phyloP scores from a whole-genome alignment of 139 green algal genomes.

The Edaphochlamys debaryana region DNA sequence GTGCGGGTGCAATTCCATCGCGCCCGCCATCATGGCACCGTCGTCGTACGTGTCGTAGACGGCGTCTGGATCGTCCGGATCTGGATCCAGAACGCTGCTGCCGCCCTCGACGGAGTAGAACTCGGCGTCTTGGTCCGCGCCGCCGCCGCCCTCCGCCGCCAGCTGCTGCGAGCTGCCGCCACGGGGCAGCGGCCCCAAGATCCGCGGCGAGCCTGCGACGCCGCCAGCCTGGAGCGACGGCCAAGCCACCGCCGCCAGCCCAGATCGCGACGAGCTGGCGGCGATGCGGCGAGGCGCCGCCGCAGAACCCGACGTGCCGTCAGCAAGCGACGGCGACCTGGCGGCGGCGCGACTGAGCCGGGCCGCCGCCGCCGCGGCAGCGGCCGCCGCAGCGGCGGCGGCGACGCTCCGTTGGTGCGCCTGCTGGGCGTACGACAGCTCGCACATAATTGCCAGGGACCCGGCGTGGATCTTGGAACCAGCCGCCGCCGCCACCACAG shows the following conservation, averaged over 20 bases:
- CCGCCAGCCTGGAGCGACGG: too few species aligned
- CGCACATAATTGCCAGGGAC: conserved; percentile 13
- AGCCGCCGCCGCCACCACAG: not conserved
- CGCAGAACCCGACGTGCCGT: too few species aligned
- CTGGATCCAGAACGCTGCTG: conserved; percentile 9
- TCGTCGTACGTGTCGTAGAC: too few species aligned
- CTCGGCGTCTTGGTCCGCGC: conserved; percentile 35
- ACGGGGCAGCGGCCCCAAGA: not conserved
- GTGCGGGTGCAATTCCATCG: too few species aligned
- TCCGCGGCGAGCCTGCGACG: not conserved
- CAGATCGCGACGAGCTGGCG: too few species aligned
- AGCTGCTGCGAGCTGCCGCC: conserved; percentile 19
- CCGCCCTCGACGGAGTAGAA: conserved; percentile 53
- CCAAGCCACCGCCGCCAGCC: too few species aligned
- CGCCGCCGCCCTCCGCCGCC: not conserved
- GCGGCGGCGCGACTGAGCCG: too few species aligned
- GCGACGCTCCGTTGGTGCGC: not conserved
- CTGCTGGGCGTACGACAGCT: not conserved
- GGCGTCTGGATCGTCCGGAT: too few species aligned
- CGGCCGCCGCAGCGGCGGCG: too few species aligned
- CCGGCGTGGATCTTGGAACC: conserved; percentile 28
- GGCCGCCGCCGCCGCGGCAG: not conserved
- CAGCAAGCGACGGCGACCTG: too few species aligned
- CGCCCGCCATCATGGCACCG: too few species aligned
- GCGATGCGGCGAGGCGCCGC: too few species aligned